phyloP scores from a whole-genome alignment of 257 asterid species.

The Penstemon davidsonii region DNA sequence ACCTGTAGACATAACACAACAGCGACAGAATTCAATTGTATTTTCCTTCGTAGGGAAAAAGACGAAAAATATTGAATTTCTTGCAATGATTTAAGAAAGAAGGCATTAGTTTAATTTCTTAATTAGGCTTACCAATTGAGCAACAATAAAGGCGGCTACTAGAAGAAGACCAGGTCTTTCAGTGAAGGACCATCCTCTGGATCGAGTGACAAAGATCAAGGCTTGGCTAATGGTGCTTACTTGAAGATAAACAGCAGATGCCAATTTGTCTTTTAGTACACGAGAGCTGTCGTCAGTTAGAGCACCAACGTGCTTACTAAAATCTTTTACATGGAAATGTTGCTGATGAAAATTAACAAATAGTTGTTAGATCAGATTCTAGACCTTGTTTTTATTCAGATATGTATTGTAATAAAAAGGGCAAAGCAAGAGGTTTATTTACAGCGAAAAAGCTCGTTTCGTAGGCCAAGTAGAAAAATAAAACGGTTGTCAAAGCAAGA shows the following conservation, averaged over 20 bases:
- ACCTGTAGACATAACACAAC: conserved; percentile 37
- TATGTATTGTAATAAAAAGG: too few relatives aligned
- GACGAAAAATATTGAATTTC: neutral
- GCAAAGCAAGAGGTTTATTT: neutral
- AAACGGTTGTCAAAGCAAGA: conserved; percentile 45
- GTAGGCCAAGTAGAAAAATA: conserved; percentile 54
- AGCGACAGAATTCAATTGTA: neutral
- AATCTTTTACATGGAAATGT: conserved; percentile 39
- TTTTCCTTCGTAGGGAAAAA: too few relatives aligned
- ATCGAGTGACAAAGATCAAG: conserved; percentile 56
- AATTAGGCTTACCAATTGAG: conserved; percentile 54
- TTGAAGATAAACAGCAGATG: conserved; percentile 75
- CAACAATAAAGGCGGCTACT: conserved; percentile 42
- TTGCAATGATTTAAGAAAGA: neutral
- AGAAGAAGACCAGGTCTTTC: conserved; percentile 53
- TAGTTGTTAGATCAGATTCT: conserved; percentile 5
- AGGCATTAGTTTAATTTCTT: neutral
- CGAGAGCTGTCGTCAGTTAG: conserved; percentile 30
- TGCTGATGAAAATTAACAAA: conserved; percentile 34
- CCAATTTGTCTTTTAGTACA: conserved; percentile 38
- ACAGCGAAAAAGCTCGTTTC: conserved; percentile 54
- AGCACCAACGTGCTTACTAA: conserved; percentile 37
- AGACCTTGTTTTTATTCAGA: conserved; percentile 12
- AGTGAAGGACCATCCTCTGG: conserved; percentile 47
- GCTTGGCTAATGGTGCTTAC: conserved; percentile 70